Conservation (phyloP, 2,329 filamentous ascomycete genomes). For the Capronia epimyces region DNA sequence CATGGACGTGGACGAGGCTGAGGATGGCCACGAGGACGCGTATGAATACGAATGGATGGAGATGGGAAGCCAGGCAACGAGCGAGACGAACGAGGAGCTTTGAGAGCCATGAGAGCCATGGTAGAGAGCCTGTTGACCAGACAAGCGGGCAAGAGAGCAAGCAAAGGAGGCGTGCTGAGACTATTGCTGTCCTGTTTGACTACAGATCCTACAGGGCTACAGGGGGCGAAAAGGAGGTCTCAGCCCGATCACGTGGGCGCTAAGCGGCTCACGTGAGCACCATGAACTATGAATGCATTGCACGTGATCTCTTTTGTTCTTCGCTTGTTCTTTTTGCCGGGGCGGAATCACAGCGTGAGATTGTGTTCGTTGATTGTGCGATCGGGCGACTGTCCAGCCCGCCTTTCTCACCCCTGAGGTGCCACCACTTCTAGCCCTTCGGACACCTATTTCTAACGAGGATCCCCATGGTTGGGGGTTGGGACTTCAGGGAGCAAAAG, state of each 20-base stretch:
- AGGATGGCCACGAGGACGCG: not conserved
- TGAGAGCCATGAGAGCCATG: not conserved
- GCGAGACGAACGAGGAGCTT: not conserved
- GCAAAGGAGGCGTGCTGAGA: not conserved
- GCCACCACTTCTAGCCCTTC: not conserved
- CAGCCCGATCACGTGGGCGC: conserved; percentile 1
- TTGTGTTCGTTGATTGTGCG: not conserved
- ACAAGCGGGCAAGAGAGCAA: too few species aligned
- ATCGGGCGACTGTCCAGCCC: not conserved
- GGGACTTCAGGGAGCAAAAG: too few species aligned
- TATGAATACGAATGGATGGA: not conserved
- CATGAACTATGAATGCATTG: too few species aligned
- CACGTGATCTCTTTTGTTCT: not conserved
- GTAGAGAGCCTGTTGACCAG: too few species aligned
- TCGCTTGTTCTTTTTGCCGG: not conserved
- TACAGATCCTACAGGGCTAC: too few species aligned
- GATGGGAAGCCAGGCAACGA: not conserved
- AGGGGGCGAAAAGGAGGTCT: not conserved
- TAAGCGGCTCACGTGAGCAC: not conserved
- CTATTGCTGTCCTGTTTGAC: too few species aligned
- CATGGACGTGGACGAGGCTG: not conserved
- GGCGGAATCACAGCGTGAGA: not conserved
- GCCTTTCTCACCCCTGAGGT: not conserved
- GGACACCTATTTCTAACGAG: not conserved
- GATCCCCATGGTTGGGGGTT: not conserved